phyloP scores from a whole-genome alignment of 179 eudicot species.

The Amaranthus tricolor region DNA sequence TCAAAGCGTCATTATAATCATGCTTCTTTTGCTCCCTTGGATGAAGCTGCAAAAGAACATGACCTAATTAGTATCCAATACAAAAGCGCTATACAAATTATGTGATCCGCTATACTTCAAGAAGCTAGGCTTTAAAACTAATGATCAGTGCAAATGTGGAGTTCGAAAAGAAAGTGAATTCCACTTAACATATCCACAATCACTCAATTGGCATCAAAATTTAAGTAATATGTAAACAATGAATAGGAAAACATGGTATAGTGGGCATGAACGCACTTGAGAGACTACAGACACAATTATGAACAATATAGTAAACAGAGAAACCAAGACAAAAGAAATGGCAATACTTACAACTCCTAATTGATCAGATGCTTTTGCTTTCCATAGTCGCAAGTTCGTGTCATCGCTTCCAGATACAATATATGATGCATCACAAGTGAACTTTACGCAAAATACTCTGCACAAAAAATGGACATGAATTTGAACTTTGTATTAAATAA shows the following conservation, averaged over 20 bases:
- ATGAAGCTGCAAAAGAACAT: conserved; percentile 55
- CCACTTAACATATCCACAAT: not conserved
- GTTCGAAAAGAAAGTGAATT: not conserved
- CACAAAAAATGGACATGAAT: conserved; percentile 2
- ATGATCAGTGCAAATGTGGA: not conserved
- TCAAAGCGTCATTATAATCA: conserved; percentile 69
- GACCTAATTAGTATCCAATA: conserved; percentile 13
- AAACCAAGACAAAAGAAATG: not conserved
- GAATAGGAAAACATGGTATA: no score
- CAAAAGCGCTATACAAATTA: not conserved
- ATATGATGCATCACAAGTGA: conserved; percentile 78
- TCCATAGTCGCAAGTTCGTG: conserved; percentile 92
- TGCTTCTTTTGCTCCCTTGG: conserved; percentile 91
- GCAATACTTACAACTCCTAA: conserved; percentile 77
- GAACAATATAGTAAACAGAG: not conserved
- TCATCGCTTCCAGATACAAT: conserved; percentile 96
- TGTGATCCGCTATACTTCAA: not conserved
- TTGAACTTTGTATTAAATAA: not conserved
- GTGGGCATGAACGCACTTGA: not conserved
- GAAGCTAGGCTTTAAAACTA: conserved; percentile 3
- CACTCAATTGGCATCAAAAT: not conserved
- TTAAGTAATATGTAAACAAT: no score
- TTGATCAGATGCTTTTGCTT: conserved; percentile 96
- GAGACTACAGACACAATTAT: not conserved
- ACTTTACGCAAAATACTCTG: conserved; percentile 93